phyloP scores from a whole-genome alignment of 257 asterid genomes.

The Oldenlandia corymbosa region DNA sequence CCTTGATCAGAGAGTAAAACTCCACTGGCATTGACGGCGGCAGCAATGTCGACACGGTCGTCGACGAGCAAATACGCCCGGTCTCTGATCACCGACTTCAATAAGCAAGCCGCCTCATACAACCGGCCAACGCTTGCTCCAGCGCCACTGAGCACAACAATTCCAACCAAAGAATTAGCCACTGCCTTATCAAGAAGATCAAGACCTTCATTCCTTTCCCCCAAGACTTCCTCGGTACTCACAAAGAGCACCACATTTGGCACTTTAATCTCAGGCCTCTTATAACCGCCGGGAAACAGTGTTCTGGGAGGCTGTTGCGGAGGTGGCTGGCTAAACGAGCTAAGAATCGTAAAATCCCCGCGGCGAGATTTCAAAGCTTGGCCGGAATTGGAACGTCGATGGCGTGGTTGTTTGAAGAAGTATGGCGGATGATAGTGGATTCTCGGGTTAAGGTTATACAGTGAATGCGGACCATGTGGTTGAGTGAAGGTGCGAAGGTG shows the following conservation, averaged over 20 bases:
- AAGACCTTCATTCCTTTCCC: constrained; percentile 35
- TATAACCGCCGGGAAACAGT: constrained; percentile 82
- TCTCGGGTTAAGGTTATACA: background rate
- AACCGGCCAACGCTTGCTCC: constrained; percentile 62
- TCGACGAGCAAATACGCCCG: constrained; percentile 84
- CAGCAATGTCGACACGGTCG: constrained; percentile 83
- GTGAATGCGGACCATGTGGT: background rate
- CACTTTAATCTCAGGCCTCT: constrained; percentile 86
- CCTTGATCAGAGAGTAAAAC: constrained; percentile 96
- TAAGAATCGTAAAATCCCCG: constrained; percentile 20
- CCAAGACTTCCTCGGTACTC: constrained; percentile 47
- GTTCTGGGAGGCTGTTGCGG: constrained; percentile 51
- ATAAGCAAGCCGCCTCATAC: constrained; percentile 78
- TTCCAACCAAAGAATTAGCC: constrained; percentile 58
- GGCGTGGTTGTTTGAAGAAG: background rate
- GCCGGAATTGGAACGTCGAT: background rate
- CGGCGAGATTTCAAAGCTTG: constrained; percentile 13
- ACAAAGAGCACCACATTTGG: constrained; percentile 62
- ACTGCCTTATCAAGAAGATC: constrained; percentile 62
- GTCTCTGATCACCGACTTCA: constrained; percentile 68
- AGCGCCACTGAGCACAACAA: constrained; percentile 67
- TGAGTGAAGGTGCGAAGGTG: background rate
- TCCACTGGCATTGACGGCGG: constrained; percentile 84
- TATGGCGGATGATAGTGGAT: constrained; percentile 2
- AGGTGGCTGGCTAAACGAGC: constrained; percentile 35